Conservation (phyloP, 2,329 filamentous ascomycete genomes). For the Sarocladiaceae sp. region DNA sequence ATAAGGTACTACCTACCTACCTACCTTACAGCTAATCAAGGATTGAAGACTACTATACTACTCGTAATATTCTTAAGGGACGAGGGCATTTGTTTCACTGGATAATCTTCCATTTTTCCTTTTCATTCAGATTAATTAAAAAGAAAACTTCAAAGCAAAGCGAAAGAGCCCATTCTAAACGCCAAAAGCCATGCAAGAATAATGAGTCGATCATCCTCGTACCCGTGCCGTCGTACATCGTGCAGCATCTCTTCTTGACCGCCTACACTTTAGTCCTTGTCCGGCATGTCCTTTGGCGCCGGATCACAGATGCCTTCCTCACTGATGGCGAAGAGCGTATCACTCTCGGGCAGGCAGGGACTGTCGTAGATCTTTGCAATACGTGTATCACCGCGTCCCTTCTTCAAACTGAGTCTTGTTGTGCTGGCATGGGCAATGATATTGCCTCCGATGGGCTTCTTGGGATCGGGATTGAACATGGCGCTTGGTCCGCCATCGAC, state of each 20-base stretch:
- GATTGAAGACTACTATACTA: too few species aligned
- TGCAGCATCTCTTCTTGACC: conserved; percentile 11
- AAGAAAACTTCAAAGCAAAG: conserved; percentile 1
- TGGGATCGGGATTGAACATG: conserved; percentile 99
- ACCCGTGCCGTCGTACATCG: conserved; percentile 17
- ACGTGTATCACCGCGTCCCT: conserved; percentile 88
- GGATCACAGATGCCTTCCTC: conserved; percentile 97
- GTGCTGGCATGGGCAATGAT: conserved; percentile 98
- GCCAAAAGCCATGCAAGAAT: conserved; percentile 23
- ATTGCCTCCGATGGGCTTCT: conserved; percentile 98
- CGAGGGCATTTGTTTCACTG: background rate
- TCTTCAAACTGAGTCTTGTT: conserved; percentile 89
- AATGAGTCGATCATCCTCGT: conserved; percentile 12
- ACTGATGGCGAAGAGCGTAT: conserved; percentile 93
- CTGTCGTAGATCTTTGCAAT: conserved; percentile 99
- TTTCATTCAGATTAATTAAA: background rate
- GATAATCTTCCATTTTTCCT: background rate
- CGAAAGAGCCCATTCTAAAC: conserved; percentile 18
- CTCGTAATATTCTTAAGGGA: background rate
- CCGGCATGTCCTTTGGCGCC: conserved; percentile 87
- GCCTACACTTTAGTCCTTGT: conserved; percentile 63
- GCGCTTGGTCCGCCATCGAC: conserved; percentile 92
- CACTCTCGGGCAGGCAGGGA: conserved; percentile 91
- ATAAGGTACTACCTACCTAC: too few species aligned
- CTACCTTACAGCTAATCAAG: too few species aligned